Base-by-base conservation (phyloP, 208 protist genomes). In the Crithidia acanthocephali region DNA sequence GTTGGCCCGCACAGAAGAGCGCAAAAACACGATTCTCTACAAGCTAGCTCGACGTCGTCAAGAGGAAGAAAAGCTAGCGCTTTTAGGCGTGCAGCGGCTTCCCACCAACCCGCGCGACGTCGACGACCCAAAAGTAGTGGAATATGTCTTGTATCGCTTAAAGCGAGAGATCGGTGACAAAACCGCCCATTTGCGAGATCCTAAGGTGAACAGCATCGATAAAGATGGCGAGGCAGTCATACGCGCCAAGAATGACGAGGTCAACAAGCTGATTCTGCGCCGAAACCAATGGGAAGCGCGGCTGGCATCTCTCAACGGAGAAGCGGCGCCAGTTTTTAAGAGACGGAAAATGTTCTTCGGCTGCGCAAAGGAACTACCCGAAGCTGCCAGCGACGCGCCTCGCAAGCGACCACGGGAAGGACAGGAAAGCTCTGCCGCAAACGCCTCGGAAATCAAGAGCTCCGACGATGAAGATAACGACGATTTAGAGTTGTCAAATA, bases 1-100 rank as follows among this genome's bases (percentile, higher is more conserved):
- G 25, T 83, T 95, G 50, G 87, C 90, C 44, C 79, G 90, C 8
- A 90, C 84, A 44, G 91, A 83, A 35, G 86, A 95, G 60, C 51
- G 90, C 9, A 90, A 93, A 66, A 90, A 87, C 40, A 95, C 90
- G 6, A 85, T 95, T 55, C 68, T 95, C 16, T 95, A 93, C 84
- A 90, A 90, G 55, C 60, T 89, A 47, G 62, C 78, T 13, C 90
- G 92, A 68, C 75, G 75, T 5, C 84, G 85, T 23, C 62, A 78
- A 32, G 79, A 92, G 42, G 81, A 93, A 66, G 79, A 92, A 63
- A 76, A 80, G 18, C 80, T 95, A 28, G 81, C 84, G 1, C 52
- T 37, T 6, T 57, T 95, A 0, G 85, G 86, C 15, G 48, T 95
- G 32, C 74, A 83, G 23, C 79, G 76, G 45, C 53, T 95, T 45